Percentiles rank a stretch among this genome's conserved stretches.
Conservation (phyloP, 192 early-diverging fungal genomes). For the Lobulomyces angularis region DNA sequence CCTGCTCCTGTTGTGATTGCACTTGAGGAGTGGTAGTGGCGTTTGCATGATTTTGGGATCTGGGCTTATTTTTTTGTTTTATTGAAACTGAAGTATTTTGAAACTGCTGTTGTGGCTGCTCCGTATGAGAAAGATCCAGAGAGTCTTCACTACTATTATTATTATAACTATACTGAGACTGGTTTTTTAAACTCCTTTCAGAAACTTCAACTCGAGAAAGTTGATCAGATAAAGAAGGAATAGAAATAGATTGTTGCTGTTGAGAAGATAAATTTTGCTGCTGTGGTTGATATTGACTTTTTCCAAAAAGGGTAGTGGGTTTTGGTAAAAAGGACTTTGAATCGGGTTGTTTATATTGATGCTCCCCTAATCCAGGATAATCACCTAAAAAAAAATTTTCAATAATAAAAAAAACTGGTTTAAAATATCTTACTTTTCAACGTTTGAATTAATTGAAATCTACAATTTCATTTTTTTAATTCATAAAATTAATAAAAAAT, state of each 20-base stretch:
- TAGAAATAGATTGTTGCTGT: too few relatives aligned
- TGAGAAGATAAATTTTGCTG: slow-evolving; percentile 8
- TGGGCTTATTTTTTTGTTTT: slow-evolving; percentile 4
- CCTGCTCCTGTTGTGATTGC: slow-evolving; percentile 7
- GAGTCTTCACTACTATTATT: too few relatives aligned
- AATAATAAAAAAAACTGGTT: background rate
- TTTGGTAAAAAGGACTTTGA: background rate
- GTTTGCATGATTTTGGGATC: slow-evolving; percentile 10
- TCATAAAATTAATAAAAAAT: background rate
- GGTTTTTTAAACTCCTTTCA: too few relatives aligned
- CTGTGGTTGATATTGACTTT: background rate
- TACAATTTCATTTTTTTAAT: too few relatives aligned
- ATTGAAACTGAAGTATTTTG: slow-evolving; percentile 9
- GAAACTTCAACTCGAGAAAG: too few relatives aligned
- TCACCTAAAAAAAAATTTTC: background rate
- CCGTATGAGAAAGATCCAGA: too few relatives aligned
- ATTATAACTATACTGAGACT: too few relatives aligned
- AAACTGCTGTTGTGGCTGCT: too few relatives aligned
- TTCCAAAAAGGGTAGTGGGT: background rate
- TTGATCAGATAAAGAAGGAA: too few relatives aligned
- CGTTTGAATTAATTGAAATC: slow-evolving; percentile 45
- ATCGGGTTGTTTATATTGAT: background rate
- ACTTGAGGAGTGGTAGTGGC: slow-evolving; percentile 9
- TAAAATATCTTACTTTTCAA: slow-evolving; percentile 17
- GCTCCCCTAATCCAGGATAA: background rate